A percentile compares a stretch with the other conserved stretches of the same genome.
phyloP scores from a whole-genome alignment of 2,329 filamentous ascomycete genomes.

The Phoma sp. region DNA sequence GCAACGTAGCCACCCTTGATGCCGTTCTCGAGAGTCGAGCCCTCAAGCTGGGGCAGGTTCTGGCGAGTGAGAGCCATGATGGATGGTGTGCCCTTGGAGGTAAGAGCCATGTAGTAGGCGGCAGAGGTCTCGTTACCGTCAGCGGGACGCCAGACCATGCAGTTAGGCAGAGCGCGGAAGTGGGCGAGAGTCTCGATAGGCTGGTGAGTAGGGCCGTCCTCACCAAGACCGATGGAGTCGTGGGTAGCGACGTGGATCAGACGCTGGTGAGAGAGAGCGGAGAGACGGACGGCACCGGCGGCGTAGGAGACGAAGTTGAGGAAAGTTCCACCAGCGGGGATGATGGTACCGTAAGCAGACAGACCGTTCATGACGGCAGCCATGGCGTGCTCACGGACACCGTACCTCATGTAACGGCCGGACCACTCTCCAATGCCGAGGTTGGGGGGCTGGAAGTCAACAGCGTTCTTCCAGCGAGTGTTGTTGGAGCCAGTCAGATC shows the following conservation, averaged over 20 bases:
- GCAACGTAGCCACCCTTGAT: slow-evolving; percentile 95
- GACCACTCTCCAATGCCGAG: slow-evolving; percentile 85
- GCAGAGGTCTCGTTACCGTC: slow-evolving; percentile 98
- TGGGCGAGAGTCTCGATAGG: slow-evolving; percentile 97
- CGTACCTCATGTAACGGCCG: slow-evolving; percentile 91
- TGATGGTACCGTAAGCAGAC: slow-evolving; percentile 90
- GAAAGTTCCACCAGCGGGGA: slow-evolving; percentile 96
- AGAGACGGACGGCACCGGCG: slow-evolving; percentile 92
- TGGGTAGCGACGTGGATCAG: slow-evolving; percentile 96
- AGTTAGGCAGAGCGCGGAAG: slow-evolving; percentile 98
- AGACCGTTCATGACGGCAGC: slow-evolving; percentile 94
- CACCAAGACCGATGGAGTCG: slow-evolving; percentile 98
- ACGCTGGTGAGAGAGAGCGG: slow-evolving; percentile 87
- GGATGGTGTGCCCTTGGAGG: slow-evolving; percentile 85
- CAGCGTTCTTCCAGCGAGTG: slow-evolving; percentile 95
- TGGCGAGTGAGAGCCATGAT: slow-evolving; percentile 96
- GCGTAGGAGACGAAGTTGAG: slow-evolving; percentile 99
- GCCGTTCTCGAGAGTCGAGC: slow-evolving; percentile 85
- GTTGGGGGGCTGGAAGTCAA: slow-evolving; percentile 94
- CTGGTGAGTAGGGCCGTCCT: slow-evolving; percentile 98
- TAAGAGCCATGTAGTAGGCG: slow-evolving; percentile 95
- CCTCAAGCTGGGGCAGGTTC: slow-evolving; percentile 97
- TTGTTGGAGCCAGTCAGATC: slow-evolving; percentile 99
- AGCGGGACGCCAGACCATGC: slow-evolving; percentile 98
- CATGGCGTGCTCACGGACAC: slow-evolving; percentile 92